A percentile compares a stretch with the other conserved stretches of the same genome.
Evolutionary conservation across 352 stramenopile genomes (phyloP).

Genomic region (Thraustochytrium sp.): DNA sequence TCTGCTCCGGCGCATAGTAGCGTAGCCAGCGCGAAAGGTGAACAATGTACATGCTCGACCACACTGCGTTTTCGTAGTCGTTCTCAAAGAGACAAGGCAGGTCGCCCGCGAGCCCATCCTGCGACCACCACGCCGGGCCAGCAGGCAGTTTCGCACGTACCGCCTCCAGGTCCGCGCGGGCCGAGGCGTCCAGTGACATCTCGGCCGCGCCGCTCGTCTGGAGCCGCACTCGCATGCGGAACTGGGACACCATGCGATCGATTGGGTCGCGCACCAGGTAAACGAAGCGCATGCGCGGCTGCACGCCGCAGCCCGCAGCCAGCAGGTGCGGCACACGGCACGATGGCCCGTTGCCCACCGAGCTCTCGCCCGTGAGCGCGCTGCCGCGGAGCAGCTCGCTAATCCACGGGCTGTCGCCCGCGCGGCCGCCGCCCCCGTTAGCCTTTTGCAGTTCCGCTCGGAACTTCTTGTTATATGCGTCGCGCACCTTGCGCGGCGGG

Average conservation of each 20-base stretch:
- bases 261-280: slow-evolving; percentile 22
- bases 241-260: background rate
- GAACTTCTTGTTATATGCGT: background rate
- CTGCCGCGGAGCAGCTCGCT: background rate
- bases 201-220: background rate
- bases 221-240: slow-evolving; percentile 8
- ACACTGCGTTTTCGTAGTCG: slow-evolving; percentile 21
- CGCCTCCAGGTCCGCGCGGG: background rate
- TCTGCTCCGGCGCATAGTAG: background rate
- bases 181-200: background rate
- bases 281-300: background rate
- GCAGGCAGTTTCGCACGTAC: background rate
- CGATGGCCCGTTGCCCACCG: background rate
- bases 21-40: slow-evolving; percentile 9
- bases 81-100: background rate
- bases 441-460: too few species aligned
- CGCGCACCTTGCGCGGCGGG: background rate
- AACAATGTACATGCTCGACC: slow-evolving; percentile 34
- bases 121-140: background rate
- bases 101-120: background rate
- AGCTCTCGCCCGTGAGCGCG: background rate
- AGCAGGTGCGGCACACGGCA: background rate
- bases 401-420: background rate
- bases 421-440: background rate
- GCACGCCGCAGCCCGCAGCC: background rate